A percentile compares a stretch with the other conserved stretches of the same genome.
Conservation (phyloP, 179 eudicot species). For the Sideroxylon spinosum region DNA sequence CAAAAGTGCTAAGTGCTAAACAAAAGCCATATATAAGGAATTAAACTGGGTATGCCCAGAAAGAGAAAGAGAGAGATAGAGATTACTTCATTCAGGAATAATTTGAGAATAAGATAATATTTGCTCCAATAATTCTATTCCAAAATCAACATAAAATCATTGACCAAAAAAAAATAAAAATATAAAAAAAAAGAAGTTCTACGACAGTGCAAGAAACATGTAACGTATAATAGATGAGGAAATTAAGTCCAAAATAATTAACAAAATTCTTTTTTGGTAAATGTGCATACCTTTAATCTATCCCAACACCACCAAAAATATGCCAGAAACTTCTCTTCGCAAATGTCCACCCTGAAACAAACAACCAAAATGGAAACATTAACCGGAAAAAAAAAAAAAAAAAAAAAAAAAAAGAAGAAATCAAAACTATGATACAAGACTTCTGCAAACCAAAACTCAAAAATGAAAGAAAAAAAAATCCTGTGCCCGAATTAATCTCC, state of each 20-base stretch:
- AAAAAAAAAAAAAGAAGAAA: not conserved
- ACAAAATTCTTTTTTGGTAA: not conserved
- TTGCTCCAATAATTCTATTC: not conserved
- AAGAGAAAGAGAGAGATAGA: not conserved
- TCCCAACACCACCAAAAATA: slow-evolving; percentile 99
- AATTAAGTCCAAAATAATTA: not conserved
- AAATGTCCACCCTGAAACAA: slow-evolving; percentile 66
- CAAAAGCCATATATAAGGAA: not conserved
- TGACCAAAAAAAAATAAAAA: not conserved
- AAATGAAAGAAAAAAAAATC: not conserved
- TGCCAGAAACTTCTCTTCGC: slow-evolving; percentile 80
- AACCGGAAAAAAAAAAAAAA: not conserved
- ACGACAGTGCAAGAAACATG: not conserved
- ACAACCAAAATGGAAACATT: slow-evolving; percentile 14
- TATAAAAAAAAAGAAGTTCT: not conserved
- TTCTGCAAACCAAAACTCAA: not conserved
- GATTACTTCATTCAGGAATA: not conserved
- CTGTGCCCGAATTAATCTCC: not conserved
- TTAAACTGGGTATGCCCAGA: not conserved
- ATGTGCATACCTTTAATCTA: slow-evolving; percentile 64
- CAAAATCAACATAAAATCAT: not conserved
- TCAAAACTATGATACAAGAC: not conserved
- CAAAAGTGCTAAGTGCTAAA: not conserved
- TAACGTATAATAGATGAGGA: not conserved
- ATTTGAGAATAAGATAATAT: not conserved